Base-by-base conservation (phyloP, 2,329 filamentous ascomycete species). In the Talaromyces sp. region DNA sequence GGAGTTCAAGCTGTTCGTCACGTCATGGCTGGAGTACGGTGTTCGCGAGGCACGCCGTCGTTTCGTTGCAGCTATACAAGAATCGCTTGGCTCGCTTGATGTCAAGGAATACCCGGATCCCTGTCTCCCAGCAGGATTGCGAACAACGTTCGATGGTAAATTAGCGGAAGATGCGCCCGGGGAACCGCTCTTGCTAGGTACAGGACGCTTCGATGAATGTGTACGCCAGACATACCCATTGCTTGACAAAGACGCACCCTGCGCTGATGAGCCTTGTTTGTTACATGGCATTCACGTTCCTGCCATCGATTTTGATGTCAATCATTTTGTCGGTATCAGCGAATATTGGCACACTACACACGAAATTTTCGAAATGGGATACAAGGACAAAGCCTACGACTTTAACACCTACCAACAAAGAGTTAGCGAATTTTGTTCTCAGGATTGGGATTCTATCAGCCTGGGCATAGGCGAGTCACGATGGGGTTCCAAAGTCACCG, bases 301-400 rank as follows among this genome's bases (percentile, higher is more conserved):
- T 1, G 91, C 92, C 3, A 97, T 99, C 68, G 95, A 99, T 75
- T 99, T 98, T 73, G 90, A 95, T 67, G 89, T 98, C 41, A 99
- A 99, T 72, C 96, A 97, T 76, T 99, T 99, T 72, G 89, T 99
- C 33, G 95, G 95, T 11, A 94, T 99, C 3, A 98, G 94, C 0
- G 95, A 99, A 75, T 99, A 96, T 78, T 99, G 95, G 94, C 95
- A 99, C 76, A 96, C 94, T 0, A 99, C 95, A 0, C 95, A 99
- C 72, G 93, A 95, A 63, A 89, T 98, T 1, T 98, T 99, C 71
- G 86, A 90, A 66, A 86, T 87, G 82, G 88, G 87, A 3, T 88
- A 91, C 68, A 89, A 91, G 70, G 85, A 88, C 70, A 89, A 91
- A 69, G 87, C 91, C 0, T 99, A 98, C 76, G 93, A 98, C 72